Percentiles rank a stretch among this genome's conserved stretches.
Evolutionary conservation across 352 stramenopile genomes (phyloP).

Genomic region (Globisporangium solare): DNA sequence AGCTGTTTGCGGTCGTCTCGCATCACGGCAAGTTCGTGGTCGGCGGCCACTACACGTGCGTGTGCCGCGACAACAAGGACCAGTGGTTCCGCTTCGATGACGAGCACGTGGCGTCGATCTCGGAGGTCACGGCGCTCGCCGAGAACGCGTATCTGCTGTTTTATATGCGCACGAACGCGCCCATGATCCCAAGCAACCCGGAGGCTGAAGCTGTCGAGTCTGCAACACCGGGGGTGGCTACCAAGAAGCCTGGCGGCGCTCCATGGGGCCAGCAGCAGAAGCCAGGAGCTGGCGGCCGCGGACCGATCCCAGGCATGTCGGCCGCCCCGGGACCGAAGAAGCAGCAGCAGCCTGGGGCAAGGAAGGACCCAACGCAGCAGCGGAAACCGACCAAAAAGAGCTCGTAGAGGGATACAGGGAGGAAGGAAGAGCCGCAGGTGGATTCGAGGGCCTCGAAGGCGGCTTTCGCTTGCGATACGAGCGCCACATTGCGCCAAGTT

Average conservation of each 20-base stretch:
- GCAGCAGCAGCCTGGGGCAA: too few relatives aligned
- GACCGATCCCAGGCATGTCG: constrained; percentile 7
- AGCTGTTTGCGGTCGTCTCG: constrained; percentile 81
- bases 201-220: not conserved
- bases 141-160: constrained; percentile 81
- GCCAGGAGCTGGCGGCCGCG: not conserved
- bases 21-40: constrained; percentile 79
- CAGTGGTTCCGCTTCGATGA: constrained; percentile 85
- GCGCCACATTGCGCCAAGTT: too few relatives aligned
- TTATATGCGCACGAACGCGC: constrained; percentile 62
- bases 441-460: too few relatives aligned
- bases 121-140: constrained; percentile 56
- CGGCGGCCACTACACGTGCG: constrained; percentile 77
- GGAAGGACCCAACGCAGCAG: too few relatives aligned
- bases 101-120: constrained; percentile 74
- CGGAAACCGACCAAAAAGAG: too few relatives aligned
- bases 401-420: too few relatives aligned
- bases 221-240: not conserved
- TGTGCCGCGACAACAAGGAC: constrained; percentile 85
- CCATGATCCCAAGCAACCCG: too few relatives aligned
- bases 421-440: too few relatives aligned
- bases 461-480: too few relatives aligned
- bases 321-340: not conserved
- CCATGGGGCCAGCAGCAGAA: constrained; percentile 1
- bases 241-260: not conserved